Evolutionary conservation across 441 rosid genomes (phyloP), one percentile per base, ranked within the genome.

Genomic region (Jatropha multifida): DNA sequence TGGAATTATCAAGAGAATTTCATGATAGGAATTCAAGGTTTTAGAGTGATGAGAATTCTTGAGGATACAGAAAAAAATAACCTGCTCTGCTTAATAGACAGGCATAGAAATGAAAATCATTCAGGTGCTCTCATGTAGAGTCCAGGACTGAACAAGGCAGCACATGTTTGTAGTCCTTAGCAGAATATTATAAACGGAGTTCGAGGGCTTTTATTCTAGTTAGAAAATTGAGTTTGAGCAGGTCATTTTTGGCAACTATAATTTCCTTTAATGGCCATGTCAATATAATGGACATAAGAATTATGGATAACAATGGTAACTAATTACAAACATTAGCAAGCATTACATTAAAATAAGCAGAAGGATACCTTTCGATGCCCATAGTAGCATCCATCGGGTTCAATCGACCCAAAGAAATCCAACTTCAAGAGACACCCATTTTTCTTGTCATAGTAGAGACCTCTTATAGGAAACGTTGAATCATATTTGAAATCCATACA

Each of bases 341-440:
- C 37, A 51, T 48, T 14, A 37, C 48, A 23, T 51, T 17, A 26
- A 32, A 46, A 73, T 15, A 73, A 72, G 61, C 27, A 73, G 37
- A 15, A 42, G 3, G 64, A 72, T 87, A 90, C 99, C 99, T 92
- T 92, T 74, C 84, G 89, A 63, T 90, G 95, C 69, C 99, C 97
- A 79, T 85, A 96, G 83, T 88, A 93, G 89, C 99, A 96, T 55
- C 99, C 99, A 74, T 93, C 94, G 37, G 88, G 91, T 85, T 96
- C 99, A 72, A 93, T 96, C 5, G 97, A 96, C 58, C 99, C 99
- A 85, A 96, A 96, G 85, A 96, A 96, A 85, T 96, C 99, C 85
- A 93, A 80, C 85, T 96, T 96, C 88, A 92, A 81, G 32, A 96
- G 97, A 73, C 94, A 96, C 0, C 95, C 98, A 65, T 88, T 91